phyloP scores from a whole-genome alignment of 768 basidiomycete genomes.

The Lentinula boryana region DNA sequence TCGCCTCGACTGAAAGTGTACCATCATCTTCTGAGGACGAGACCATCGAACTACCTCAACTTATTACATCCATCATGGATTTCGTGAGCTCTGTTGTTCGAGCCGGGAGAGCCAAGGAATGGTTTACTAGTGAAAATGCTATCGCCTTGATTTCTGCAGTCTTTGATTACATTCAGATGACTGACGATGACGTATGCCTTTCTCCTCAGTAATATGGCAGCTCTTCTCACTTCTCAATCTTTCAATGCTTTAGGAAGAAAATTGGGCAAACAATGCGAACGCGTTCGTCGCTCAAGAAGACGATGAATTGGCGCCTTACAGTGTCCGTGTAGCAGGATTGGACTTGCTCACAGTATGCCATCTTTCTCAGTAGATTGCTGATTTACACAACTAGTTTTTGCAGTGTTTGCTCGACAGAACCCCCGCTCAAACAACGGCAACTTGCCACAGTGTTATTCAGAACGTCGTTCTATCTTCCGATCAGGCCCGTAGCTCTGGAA shows the following conservation, averaged over 20 bases:
- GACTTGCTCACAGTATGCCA: conserved; percentile 69
- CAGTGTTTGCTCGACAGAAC: conserved; percentile 55
- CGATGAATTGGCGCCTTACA: conserved; percentile 80
- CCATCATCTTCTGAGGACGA: conserved; percentile 75
- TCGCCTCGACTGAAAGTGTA: conserved; percentile 45
- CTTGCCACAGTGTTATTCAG: conserved; percentile 50
- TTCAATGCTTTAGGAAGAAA: conserved; percentile 61
- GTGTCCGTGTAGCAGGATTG: conserved; percentile 76
- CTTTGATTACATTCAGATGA: conserved; percentile 80
- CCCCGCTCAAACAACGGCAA: conserved; percentile 40
- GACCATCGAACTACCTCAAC: conserved; percentile 64
- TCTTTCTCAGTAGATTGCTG: neutral
- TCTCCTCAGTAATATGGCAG: neutral
- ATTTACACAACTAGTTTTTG: neutral
- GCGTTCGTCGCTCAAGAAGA: conserved; percentile 94
- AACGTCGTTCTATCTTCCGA: conserved; percentile 55
- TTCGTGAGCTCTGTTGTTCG: conserved; percentile 66
- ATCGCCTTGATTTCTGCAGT: conserved; percentile 45
- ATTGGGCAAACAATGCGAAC: conserved; percentile 86
- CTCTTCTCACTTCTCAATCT: neutral
- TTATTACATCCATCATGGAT: conserved; percentile 77
- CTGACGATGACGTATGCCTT: conserved; percentile 72
- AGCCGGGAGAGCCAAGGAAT: conserved; percentile 56
- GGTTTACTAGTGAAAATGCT: conserved; percentile 53
- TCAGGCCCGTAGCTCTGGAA: conserved; percentile 45